Conservation (phyloP, 225 moss, liverwort and hornwort species). For the Lunularia cruciata region DNA sequence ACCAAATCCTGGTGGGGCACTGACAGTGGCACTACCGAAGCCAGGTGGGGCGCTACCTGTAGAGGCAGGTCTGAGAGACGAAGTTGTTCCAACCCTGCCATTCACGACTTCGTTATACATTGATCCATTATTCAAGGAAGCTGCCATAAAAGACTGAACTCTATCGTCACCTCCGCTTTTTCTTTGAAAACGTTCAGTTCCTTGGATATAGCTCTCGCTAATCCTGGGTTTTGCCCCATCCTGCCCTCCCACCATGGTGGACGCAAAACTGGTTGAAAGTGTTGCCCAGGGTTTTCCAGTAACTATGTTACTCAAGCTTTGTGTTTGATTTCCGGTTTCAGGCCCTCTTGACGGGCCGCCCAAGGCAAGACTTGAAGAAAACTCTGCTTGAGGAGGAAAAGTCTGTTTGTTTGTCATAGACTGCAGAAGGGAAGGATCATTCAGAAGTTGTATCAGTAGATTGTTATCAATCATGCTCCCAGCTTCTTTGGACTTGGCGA, state of each 20-base stretch:
- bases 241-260: conserved; percentile 24
- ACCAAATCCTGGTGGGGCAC: conserved; percentile 25
- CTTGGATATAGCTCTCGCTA: conserved; percentile 23
- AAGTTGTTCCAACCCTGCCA: conserved; percentile 49
- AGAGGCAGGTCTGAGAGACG: conserved; percentile 30
- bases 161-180: conserved; percentile 27
- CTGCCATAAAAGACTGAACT: conserved; percentile 6
- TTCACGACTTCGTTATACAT: conserved; percentile 28
- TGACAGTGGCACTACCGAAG: conserved; percentile 23
- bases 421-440: conserved; percentile 82
- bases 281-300: conserved; percentile 31
- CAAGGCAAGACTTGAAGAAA: conserved; percentile 15
- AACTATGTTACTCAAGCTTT: conserved; percentile 8
- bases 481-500: conserved; percentile 69
- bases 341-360: conserved; percentile 15
- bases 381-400: conserved; percentile 32
- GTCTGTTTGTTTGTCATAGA: conserved; percentile 60
- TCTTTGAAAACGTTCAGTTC: conserved; percentile 31
- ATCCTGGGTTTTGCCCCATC: conserved; percentile 18
- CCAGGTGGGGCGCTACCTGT: conserved; percentile 24
- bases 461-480: conserved; percentile 86
- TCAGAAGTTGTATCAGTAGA: conserved; percentile 83
- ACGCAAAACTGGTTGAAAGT: conserved; percentile 13
- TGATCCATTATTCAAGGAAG: conserved; percentile 6
- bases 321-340: conserved; percentile 30